Conservation (phyloP, 345 rosid species). For the Moricandia arvensis region DNA sequence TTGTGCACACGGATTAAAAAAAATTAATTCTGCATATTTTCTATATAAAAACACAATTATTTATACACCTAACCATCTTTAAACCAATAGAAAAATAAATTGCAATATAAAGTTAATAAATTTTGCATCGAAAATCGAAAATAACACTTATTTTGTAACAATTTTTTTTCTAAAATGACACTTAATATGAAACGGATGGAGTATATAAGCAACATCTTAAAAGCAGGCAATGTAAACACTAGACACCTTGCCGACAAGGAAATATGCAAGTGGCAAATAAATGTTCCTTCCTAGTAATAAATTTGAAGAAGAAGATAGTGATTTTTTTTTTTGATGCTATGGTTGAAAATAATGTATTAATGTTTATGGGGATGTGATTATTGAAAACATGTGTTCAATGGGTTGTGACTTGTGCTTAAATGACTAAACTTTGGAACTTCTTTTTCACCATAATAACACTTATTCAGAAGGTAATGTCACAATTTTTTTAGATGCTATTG, state of each 20-base stretch:
- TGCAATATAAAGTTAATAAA: too few relatives aligned
- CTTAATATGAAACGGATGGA: too few relatives aligned
- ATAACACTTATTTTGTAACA: too few relatives aligned
- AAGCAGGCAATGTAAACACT: conserved; percentile 28
- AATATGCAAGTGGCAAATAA: conserved; percentile 17
- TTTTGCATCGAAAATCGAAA: too few relatives aligned
- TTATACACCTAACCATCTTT: too few relatives aligned
- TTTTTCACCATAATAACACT: background rate
- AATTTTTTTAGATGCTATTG: background rate
- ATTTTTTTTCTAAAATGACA: too few relatives aligned
- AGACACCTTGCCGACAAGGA: conserved; percentile 35
- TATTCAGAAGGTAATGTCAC: background rate
- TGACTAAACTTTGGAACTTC: background rate
- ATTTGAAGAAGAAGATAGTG: background rate
- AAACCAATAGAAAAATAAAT: too few relatives aligned
- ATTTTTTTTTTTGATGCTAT: background rate
- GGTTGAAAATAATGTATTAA: background rate
- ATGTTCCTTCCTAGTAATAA: background rate
- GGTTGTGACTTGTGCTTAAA: conserved; percentile 7
- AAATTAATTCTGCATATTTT: too few relatives aligned
- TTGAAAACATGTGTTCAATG: conserved; percentile 2
- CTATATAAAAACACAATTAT: too few relatives aligned
- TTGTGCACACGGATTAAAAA: too few relatives aligned
- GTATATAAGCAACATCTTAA: conserved; percentile 5
- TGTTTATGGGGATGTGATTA: background rate